These are phyloP conservation scores for Tieghemiomyces parasiticus DNA, from an alignment of 192 early-diverging fungal species.

Conservation along the genomic window DNA sequence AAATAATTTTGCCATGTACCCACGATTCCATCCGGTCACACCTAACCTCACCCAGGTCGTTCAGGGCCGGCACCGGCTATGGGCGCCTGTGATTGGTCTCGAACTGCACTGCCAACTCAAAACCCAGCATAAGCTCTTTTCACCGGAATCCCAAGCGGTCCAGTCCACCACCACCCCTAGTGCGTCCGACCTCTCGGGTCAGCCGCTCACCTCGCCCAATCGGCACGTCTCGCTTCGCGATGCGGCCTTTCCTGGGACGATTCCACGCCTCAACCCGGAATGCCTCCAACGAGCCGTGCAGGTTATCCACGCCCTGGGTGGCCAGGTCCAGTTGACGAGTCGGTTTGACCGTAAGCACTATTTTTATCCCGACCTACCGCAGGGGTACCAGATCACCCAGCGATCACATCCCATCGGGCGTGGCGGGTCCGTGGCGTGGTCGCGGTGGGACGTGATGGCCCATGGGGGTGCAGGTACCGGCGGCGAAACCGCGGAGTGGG, in stretches of 20 bases:
- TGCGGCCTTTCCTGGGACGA: slow-evolving; percentile 71
- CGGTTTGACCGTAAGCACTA: slow-evolving; percentile 93
- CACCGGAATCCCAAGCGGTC: slow-evolving; percentile 18
- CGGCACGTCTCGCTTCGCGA: slow-evolving; percentile 58
- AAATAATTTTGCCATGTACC: too few species aligned
- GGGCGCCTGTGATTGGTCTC: slow-evolving; percentile 68
- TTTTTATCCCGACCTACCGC: slow-evolving; percentile 85
- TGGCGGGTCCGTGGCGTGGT: slow-evolving; percentile 46
- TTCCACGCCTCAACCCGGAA: slow-evolving; percentile 61
- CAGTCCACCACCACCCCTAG: neutral
- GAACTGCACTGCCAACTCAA: slow-evolving; percentile 81
- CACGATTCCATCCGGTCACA: too few species aligned
- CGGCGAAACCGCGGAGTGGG: too few species aligned
- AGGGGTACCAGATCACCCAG: slow-evolving; percentile 93
- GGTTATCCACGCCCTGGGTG: slow-evolving; percentile 53
- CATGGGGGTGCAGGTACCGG: slow-evolving; percentile 15
- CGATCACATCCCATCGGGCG: slow-evolving; percentile 62
- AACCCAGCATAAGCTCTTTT: slow-evolving; percentile 72
- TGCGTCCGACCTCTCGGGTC: neutral
- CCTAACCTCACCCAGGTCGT: neutral
- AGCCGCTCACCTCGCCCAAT: slow-evolving; percentile 48
- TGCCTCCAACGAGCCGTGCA: slow-evolving; percentile 57
- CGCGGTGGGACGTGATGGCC: slow-evolving; percentile 38
- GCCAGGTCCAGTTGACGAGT: slow-evolving; percentile 43
- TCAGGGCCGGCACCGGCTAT: slow-evolving; percentile 13